Base-by-base conservation (phyloP, 805 yeast genomes). In the Cyberlindnera japonica region DNA sequence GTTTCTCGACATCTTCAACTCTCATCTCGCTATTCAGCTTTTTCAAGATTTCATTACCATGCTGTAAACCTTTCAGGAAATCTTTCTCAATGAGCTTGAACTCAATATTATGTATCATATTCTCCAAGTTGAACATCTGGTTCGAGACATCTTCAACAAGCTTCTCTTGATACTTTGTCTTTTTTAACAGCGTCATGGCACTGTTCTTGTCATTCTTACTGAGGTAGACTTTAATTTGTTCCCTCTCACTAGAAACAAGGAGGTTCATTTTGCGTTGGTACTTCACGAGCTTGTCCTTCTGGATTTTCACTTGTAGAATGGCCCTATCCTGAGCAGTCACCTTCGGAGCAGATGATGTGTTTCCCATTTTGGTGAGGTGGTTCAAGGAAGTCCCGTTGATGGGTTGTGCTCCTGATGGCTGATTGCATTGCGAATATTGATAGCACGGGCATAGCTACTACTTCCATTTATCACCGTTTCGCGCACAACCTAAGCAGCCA, bases 61-160 rank as follows among this genome's bases (percentile, higher is more conserved):
- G 81, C 50, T 80, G 72, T 22, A 93, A 66, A 0, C 97, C 96
- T 43, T 74, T 74, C 4, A 90, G 50, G 30, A 93, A 89, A 53
- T 89, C 95, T 47, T 79, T 78, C 58, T 93, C 98, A 23, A 93
- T 80, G 43, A 87, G 64, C 54, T 95, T 91, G 65, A 88, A 89
- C 62, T 93, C 98, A 26, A 93, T 83, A 9, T 81, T 81, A 17
- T 79, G 74, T 8, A 87, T 83, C 59, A 93, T 73, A 44, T 77
- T 74, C 59, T 91, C 97, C 26, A 93, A 62, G 27, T 84, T 83
- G 41, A 80, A 82, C 22, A 90, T 67, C 62, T 93, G 99, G 31
- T 74, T 77, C 27, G 80, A 83, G 0, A 95, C 83, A 49, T 81
- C 82, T 18, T 65, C 65, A 3, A 91, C 65, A n/a, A 84, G 64